Evolutionary conservation across 169 alveolate species (phyloP).

Genomic region (Babesia gibsoni): DNA sequence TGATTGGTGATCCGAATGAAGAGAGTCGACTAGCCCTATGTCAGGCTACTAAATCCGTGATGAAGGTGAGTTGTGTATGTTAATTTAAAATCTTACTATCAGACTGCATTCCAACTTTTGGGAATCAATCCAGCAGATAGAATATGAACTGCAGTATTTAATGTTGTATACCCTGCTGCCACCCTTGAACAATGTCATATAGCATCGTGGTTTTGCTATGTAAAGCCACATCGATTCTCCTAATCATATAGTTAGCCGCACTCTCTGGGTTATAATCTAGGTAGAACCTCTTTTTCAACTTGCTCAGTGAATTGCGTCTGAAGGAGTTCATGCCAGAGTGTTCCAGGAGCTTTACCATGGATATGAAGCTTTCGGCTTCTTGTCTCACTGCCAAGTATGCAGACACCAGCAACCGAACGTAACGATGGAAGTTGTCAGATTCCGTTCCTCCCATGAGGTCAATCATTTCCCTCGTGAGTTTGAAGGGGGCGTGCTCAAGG

Average conservation of each 20-base stretch:
- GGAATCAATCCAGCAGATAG: constrained; percentile 81
- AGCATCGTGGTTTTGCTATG: constrained; percentile 75
- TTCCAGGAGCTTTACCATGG: constrained; percentile 73
- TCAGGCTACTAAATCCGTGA: constrained; percentile 84
- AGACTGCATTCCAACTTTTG: constrained; percentile 64
- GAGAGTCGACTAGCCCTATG: constrained; percentile 88
- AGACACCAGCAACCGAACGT: constrained; percentile 55
- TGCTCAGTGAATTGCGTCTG: constrained; percentile 85
- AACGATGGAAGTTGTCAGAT: constrained; percentile 44
- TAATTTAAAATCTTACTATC: constrained; percentile 68
- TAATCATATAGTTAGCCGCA: constrained; percentile 71
- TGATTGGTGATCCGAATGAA: constrained; percentile 86
- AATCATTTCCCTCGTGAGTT: constrained; percentile 94
- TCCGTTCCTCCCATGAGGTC: constrained; percentile 88
- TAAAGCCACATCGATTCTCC: constrained; percentile 69
- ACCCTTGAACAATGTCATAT: constrained; percentile 77
- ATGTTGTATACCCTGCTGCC: constrained; percentile 79
- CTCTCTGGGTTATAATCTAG: constrained; percentile 67
- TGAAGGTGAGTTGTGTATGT: constrained; percentile 74
- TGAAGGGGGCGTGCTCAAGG: constrained; percentile 95
- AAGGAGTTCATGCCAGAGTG: constrained; percentile 92
- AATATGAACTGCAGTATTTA: constrained; percentile 59
- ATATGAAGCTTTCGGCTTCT: constrained; percentile 12
- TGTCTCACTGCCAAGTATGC: constrained; percentile 71
- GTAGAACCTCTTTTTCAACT: constrained; percentile 69